These are phyloP conservation scores for Gentiana straminea DNA, from an alignment of 257 asterid genomes.

Conservation along the genomic window DNA sequence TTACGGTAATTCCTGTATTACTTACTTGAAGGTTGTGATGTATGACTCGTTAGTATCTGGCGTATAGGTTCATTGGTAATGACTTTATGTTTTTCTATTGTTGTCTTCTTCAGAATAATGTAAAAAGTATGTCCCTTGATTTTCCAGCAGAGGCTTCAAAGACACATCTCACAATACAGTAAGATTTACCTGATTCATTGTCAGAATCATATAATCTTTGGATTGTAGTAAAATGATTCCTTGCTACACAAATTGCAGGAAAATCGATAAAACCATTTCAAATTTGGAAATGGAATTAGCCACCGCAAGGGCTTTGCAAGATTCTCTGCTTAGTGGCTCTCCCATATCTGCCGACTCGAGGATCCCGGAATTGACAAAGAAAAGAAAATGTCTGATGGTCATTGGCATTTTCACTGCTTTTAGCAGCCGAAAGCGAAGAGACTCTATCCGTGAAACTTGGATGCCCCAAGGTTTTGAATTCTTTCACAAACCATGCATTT, in stretches of 20 bases:
- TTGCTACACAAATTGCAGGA: slow-evolving; percentile 34
- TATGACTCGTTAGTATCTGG: neutral
- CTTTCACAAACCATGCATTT: neutral
- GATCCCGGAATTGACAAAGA: slow-evolving; percentile 52
- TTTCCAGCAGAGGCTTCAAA: slow-evolving; percentile 40
- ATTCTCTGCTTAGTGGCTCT: slow-evolving; percentile 68
- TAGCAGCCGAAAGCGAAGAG: slow-evolving; percentile 88
- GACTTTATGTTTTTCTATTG: slow-evolving; percentile 3
- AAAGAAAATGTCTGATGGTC: slow-evolving; percentile 74
- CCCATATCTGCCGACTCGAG: slow-evolving; percentile 67
- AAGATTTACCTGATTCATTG: slow-evolving; percentile 23
- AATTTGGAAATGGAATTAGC: slow-evolving; percentile 87
- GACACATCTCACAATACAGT: slow-evolving; percentile 54
- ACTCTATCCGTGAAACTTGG: slow-evolving; percentile 90
- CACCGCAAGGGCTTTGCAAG: slow-evolving; percentile 78
- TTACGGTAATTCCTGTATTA: neutral
- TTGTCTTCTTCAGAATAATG: slow-evolving; percentile 30
- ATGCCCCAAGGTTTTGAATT: slow-evolving; percentile 61
- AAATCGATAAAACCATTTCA: slow-evolving; percentile 71
- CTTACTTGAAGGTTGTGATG: neutral
- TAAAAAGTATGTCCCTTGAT: slow-evolving; percentile 30
- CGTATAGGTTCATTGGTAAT: slow-evolving; percentile 1
- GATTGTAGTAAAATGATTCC: slow-evolving; percentile 7
- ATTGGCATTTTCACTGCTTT: slow-evolving; percentile 80
- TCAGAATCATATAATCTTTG: slow-evolving; percentile 2